Evolutionary conservation across 495 filamentous ascomycete species (phyloP), one percentile per base, ranked within the genome.

Genomic region (Corynascus novoguineensis): DNA sequence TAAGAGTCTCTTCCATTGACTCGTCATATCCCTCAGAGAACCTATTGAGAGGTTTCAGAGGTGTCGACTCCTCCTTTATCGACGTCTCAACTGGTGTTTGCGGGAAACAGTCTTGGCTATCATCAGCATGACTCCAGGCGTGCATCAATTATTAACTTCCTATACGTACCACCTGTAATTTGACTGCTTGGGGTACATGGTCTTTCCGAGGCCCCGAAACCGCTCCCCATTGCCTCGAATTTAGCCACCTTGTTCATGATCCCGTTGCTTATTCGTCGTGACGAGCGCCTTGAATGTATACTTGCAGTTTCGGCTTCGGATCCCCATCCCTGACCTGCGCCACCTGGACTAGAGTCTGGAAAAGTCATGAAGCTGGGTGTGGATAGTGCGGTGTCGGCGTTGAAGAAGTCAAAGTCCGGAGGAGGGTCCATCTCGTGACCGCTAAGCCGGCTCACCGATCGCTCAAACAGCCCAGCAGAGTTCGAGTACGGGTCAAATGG

Each of bases 131-230:
- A 10, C 15, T 27, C 0, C 34, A 19, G 38, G 17, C 19, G 5
- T 4, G 24, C 4, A 1, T n/a, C n/a, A 31, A 19, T 12, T 1
- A 4, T 12, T 3, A 17, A 29, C 1, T 24, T 14, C 1, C 3
- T 32, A 8, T 45, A 65, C 81, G 72, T 75, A 86, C 85, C 73
- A 50, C 64, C 64, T 52, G 66, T 73, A 67, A 75, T 78, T 62
- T 83, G 81, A 40, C 70, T 76, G 60, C 73, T 74, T 60, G 82
- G 86, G 28, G 83, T 89, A 58, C 75, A 70, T 37, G 83, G 82
- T 60, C 77, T 75, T 57, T 78, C 76, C 19, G 56, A 56, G 19
- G 59, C 60, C 35, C 73, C 68, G 3, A 71, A 37, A 4, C 40
- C 50, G 29, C 31, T 59, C 38, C 64, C 68, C 62, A 81, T 62